Evolutionary conservation across 768 basidiomycete species (phyloP).

Genomic region (Pisolithus tinctorius): DNA sequence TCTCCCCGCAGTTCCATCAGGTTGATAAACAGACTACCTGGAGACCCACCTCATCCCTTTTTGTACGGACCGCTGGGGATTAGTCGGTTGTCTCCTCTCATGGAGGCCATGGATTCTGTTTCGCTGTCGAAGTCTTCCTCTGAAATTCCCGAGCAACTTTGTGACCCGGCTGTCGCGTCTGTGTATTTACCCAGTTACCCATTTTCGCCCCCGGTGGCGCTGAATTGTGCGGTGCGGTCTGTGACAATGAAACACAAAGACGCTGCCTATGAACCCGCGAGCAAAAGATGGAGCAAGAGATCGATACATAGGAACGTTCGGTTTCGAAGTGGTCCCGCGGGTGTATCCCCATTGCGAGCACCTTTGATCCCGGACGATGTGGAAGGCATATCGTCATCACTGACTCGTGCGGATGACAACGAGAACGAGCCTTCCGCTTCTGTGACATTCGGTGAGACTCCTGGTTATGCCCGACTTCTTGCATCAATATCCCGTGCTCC

Average conservation of each 20-base stretch:
- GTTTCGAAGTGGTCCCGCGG: constrained; percentile 8
- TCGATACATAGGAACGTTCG: not conserved
- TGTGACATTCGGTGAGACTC: not conserved
- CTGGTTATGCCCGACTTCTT: not conserved
- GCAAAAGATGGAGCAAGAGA: no score
- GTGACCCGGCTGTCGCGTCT: not conserved
- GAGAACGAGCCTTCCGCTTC: not conserved
- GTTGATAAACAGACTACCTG: constrained; percentile 13
- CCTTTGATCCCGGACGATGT: not conserved
- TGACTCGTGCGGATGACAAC: not conserved
- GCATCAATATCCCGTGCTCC: not conserved
- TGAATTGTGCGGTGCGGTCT: no score
- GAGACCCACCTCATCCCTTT: constrained; percentile 17
- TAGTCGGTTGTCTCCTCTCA: constrained; percentile 14
- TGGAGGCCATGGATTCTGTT: constrained; percentile 22
- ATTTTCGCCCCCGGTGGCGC: constrained; percentile 14
- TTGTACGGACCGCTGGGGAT: constrained; percentile 17
- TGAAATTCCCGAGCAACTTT: not conserved
- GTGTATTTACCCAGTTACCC: constrained; percentile 10
- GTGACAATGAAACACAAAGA: no score
- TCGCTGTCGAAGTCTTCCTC: constrained; percentile 16
- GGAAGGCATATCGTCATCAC: not conserved
- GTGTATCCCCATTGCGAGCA: constrained; percentile 1
- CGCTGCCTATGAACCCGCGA: no score
- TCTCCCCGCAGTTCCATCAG: constrained; percentile 20